These are phyloP conservation scores for Pholiota adiposa DNA, from an alignment of 1,284 basidiomycete species.

Conservation along the genomic window DNA sequence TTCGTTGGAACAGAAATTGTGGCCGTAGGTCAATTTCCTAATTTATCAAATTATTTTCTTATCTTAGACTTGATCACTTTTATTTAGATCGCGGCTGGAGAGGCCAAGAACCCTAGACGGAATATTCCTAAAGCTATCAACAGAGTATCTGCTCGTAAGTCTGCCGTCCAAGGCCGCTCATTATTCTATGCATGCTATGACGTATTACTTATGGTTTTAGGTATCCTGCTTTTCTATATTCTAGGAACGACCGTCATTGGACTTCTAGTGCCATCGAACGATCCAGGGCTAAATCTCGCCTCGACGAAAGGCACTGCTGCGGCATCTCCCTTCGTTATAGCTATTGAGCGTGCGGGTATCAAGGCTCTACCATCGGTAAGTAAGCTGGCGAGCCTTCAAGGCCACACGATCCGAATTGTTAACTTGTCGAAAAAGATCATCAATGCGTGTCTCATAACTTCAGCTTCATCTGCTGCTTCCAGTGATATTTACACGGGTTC, in stretches of 20 bases:
- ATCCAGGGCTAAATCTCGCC: slow-evolving; percentile 55
- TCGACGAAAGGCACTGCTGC: slow-evolving; percentile 57
- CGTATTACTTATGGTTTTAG: slow-evolving; percentile 17
- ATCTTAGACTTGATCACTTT: not conserved
- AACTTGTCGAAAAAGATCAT: slow-evolving; percentile 57
- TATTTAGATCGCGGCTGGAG: slow-evolving; percentile 79
- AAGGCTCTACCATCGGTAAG: slow-evolving; percentile 66
- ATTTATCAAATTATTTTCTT: not conserved
- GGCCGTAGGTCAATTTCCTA: slow-evolving; percentile 57
- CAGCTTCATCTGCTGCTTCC: slow-evolving; percentile 87
- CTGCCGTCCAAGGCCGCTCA: not conserved
- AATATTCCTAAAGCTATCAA: slow-evolving; percentile 73
- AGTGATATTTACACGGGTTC: slow-evolving; percentile 85
- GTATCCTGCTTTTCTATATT: slow-evolving; percentile 73
- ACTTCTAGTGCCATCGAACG: slow-evolving; percentile 74
- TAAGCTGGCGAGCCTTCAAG: not conserved
- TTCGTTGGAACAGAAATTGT: slow-evolving; percentile 85
- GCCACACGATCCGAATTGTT: not conserved
- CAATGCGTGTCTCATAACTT: slow-evolving; percentile 85
- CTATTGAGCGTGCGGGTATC: slow-evolving; percentile 76
- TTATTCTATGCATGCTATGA: not conserved
- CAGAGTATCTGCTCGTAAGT: slow-evolving; percentile 72
- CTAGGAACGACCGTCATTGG: slow-evolving; percentile 71
- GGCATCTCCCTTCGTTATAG: slow-evolving; percentile 86
- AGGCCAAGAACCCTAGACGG: slow-evolving; percentile 71